phyloP scores from a whole-genome alignment of 106 monocot genomes.

The Phalaenopsis equestris region DNA sequence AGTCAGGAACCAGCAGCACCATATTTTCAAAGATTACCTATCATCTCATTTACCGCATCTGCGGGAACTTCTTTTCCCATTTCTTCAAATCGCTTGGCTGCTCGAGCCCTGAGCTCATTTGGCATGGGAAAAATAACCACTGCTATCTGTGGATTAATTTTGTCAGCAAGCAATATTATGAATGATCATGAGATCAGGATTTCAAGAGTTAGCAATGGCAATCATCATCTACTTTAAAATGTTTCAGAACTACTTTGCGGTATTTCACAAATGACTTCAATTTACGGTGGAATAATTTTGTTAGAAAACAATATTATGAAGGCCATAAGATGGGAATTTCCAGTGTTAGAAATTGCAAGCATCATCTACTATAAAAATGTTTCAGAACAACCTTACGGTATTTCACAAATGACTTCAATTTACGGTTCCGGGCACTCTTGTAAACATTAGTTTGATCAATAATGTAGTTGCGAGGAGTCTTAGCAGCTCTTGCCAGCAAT shows the following conservation, averaged over 20 bases:
- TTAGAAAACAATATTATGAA: neutral
- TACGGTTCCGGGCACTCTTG: conserved; percentile 60
- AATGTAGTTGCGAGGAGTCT: conserved; percentile 54
- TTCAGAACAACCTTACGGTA: conserved; percentile 38
- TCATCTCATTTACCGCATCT: conserved; percentile 73
- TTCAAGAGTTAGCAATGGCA: neutral
- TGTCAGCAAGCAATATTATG: neutral
- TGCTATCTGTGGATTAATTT: conserved; percentile 32
- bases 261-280: conserved; percentile 41
- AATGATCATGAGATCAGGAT: neutral
- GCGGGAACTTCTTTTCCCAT: conserved; percentile 87
- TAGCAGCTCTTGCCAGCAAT: conserved; percentile 48
- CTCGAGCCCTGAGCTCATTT: conserved; percentile 41
- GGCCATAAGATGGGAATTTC: neutral
- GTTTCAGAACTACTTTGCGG: conserved; percentile 33
- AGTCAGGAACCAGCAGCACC: neutral
- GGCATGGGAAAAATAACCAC: conserved; percentile 59
- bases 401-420: conserved; percentile 44
- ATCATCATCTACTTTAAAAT: neutral
- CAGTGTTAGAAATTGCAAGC: neutral
- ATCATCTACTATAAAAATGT: neutral
- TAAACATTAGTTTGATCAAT: conserved; percentile 83
- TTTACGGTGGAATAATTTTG: conserved; percentile 26
- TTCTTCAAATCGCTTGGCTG: conserved; percentile 46
- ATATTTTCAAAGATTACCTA: conserved; percentile 26